Conservation (phyloP, 345 rosid genomes). For the Sonneratia caseolaris region DNA sequence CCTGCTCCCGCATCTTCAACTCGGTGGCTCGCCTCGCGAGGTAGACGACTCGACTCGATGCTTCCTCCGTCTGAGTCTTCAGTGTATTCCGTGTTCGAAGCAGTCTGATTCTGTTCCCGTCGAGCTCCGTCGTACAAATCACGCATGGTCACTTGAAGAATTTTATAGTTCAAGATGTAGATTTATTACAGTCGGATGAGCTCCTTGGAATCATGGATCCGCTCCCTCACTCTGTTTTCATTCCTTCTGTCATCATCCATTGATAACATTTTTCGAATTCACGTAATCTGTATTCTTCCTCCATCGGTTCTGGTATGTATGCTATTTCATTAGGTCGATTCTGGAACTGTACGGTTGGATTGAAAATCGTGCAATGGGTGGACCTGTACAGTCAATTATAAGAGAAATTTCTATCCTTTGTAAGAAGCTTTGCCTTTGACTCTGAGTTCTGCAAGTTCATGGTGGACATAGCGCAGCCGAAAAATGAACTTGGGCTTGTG, state of each 20-base stretch:
- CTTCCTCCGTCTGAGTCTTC: neutral
- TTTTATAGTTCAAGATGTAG: neutral
- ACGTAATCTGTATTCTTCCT: neutral
- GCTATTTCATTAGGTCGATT: too few species aligned
- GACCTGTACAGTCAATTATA: too few species aligned
- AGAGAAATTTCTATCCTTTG: too few species aligned
- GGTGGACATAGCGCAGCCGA: too few species aligned
- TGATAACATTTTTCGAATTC: neutral
- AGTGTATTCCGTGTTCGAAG: neutral
- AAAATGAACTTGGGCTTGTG: too few species aligned
- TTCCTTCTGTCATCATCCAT: neutral
- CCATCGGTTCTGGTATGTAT: too few species aligned
- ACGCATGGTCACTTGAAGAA: neutral
- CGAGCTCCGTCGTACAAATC: neutral
- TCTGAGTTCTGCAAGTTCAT: too few species aligned
- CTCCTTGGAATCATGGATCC: neutral
- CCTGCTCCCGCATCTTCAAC: slow-evolving; percentile 18
- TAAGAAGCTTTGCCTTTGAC: too few species aligned
- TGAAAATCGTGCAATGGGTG: too few species aligned
- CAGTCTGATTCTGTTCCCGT: neutral
- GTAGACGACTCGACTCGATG: neutral
- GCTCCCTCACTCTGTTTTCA: neutral
- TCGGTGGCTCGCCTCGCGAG: slow-evolving; percentile 9
- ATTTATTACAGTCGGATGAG: neutral
- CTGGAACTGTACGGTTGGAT: too few species aligned